Base-by-base conservation (phyloP, 441 rosid genomes). In the Biscutella laevigata region DNA sequence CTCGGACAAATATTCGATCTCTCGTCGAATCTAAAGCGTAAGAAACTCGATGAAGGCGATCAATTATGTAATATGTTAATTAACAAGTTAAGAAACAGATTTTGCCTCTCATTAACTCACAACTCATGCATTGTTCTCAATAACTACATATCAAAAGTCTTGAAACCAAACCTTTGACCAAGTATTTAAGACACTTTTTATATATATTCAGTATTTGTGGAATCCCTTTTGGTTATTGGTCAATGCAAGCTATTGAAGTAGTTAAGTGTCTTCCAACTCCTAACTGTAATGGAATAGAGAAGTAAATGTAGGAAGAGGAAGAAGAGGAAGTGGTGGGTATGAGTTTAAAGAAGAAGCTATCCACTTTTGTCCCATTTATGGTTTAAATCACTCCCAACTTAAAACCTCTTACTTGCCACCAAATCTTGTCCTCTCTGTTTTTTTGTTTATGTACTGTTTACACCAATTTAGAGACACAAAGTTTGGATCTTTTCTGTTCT, bases 251-350 rank as follows among this genome's bases (percentile, higher is more conserved):
- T 34, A 64, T 33, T 57, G 63, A 49, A 27, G 24, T 34, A 50
- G 59, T 50, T 57, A n/a, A 50, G 62, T 50, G 46, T 57, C 62
- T 39, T 66, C 65, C 60, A 66, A 58, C 70, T 29, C 19, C 65
- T 66, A 66, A 44, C 65, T 59, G 49, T 58, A 66, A 43, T 51
- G 44, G 70, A 59, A 66, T 59, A 51, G 64, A 52, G 65, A 66
- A 59, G 64, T 66, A 51, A 66, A 59, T 66, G 70, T 36, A 9
- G 47, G 53, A 37, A 37, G 29, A 33, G 9, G 49, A 49, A 21
- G 58, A 41, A 38, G 67, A 50, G 37, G 40, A 50, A 43, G 64
- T 65, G 53, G 64, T 56, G 36, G 63, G 12, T n/a, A n/a, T n/a
- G n/a, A n/a, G n/a, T n/a, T n/a, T n/a, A n/a, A n/a, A n/a, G n/a